phyloP scores from a whole-genome alignment of 163 green algal genomes.

The Coccomyxa subellipsoidea region DNA sequence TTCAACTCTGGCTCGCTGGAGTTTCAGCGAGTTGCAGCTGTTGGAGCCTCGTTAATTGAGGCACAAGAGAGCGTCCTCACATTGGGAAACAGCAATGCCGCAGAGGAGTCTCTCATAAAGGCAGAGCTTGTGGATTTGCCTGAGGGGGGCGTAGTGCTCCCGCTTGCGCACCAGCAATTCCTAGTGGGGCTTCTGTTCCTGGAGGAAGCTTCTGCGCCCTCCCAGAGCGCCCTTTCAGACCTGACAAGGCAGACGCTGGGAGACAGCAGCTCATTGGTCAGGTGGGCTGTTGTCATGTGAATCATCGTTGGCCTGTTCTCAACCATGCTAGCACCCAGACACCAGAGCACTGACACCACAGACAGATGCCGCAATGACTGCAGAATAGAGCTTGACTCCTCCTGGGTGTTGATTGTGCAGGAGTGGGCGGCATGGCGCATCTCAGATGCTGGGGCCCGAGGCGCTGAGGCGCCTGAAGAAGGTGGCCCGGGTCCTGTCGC shows the following conservation, averaged over 20 bases:
- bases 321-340: no score
- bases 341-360: no score
- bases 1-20: background rate
- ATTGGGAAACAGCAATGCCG: background rate
- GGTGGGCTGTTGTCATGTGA: background rate
- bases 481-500: conserved; percentile 24
- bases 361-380: no score
- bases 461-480: conserved; percentile 24
- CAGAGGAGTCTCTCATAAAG: conserved; percentile 35
- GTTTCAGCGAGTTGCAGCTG: background rate
- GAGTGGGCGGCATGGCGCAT: background rate
- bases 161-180: conserved; percentile 28
- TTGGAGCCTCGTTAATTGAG: background rate
- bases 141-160: conserved; percentile 40
- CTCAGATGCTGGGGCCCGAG: background rate
- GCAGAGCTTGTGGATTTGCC: conserved; percentile 30
- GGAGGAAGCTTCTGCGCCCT: conserved; percentile 10
- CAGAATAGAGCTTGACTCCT: no score
- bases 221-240: background rate
- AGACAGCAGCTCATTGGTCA: background rate
- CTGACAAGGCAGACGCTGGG: background rate
- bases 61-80: background rate
- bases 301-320: no score
- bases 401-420: background rate
- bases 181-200: conserved; percentile 37